Percentiles rank a stretch among this genome's conserved stretches.
Evolutionary conservation across 2,329 filamentous ascomycete species (phyloP).

Genomic region (Cytospora piceicola): DNA sequence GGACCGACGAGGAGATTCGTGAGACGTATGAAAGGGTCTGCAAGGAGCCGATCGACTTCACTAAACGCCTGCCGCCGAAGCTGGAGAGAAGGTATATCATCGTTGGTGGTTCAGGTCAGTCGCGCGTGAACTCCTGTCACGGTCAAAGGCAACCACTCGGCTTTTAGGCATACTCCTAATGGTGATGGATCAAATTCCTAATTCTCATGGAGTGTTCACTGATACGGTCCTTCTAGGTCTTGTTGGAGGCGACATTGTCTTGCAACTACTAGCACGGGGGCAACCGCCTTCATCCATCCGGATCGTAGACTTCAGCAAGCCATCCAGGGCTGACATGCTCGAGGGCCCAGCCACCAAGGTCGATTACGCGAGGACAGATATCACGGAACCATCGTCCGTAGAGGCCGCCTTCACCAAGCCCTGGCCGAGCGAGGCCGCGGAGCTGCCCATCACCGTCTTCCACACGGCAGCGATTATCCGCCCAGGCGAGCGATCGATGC

Average conservation of each 20-base stretch:
- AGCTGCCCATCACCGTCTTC: constrained; percentile 53
- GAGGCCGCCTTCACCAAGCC: constrained; percentile 46
- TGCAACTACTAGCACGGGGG: constrained; percentile 52
- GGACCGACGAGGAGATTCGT: constrained; percentile 43
- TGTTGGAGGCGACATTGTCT: constrained; percentile 53
- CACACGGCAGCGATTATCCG: constrained; percentile 59
- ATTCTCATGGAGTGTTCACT: neutral
- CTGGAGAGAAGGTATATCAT: constrained; percentile 49
- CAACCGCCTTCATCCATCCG: constrained; percentile 51
- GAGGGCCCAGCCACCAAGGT: constrained; percentile 41
- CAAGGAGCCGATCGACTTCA: constrained; percentile 45
- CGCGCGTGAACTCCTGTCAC: neutral
- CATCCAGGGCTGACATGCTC: constrained; percentile 45
- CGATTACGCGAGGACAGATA: constrained; percentile 49
- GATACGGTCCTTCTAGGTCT: constrained; percentile 29
- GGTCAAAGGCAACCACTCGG: neutral
- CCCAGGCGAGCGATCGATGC: constrained; percentile 50
- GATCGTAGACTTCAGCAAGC: constrained; percentile 50
- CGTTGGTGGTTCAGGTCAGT: constrained; percentile 52
- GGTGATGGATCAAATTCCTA: neutral
- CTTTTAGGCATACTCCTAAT: neutral
- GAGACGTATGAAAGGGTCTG: constrained; percentile 42
- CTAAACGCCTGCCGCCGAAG: constrained; percentile 44
- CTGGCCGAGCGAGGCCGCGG: constrained; percentile 45
- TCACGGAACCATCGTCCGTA: constrained; percentile 45